phyloP scores from a whole-genome alignment of 2,329 filamentous ascomycete species.

The Microsporum ferrugineum region DNA sequence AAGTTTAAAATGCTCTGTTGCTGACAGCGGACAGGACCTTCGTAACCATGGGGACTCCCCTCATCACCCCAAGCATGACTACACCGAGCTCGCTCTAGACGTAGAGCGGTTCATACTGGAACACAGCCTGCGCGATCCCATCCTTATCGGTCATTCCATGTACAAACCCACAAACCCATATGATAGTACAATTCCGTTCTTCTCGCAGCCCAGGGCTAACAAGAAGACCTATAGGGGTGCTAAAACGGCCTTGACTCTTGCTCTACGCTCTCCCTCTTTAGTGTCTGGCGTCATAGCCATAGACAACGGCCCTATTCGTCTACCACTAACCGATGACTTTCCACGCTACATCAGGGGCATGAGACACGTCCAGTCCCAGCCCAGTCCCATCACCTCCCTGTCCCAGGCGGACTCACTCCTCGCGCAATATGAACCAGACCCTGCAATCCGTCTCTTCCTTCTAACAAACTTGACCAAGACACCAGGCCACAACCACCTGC shows the following conservation, averaged over 20 bases:
- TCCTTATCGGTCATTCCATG: slow-evolving; percentile 9
- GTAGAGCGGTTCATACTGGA: slow-evolving; percentile 16
- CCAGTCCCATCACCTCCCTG: slow-evolving; percentile 49
- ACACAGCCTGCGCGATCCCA: slow-evolving; percentile 11
- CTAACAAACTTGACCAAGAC: slow-evolving; percentile 55
- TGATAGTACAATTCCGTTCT: not conserved
- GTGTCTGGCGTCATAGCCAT: slow-evolving; percentile 17
- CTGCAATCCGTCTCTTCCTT: slow-evolving; percentile 61
- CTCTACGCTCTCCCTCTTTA: slow-evolving; percentile 15
- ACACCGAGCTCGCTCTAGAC: slow-evolving; percentile 19
- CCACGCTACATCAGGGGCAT: slow-evolving; percentile 59
- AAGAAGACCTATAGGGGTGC: slow-evolving; percentile 3
- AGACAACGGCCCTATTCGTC: slow-evolving; percentile 17
- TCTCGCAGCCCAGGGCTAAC: not conserved
- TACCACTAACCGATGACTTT: slow-evolving; percentile 16
- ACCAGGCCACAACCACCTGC: slow-evolving; percentile 29
- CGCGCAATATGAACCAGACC: slow-evolving; percentile 49
- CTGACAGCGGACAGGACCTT: not conserved
- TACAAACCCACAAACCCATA: not conserved
- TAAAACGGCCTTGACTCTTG: slow-evolving; percentile 18
- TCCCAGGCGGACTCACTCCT: slow-evolving; percentile 65
- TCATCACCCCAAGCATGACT: slow-evolving; percentile 16
- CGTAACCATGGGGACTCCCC: slow-evolving; percentile 7
- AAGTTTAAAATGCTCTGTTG: not conserved
- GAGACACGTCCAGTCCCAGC: slow-evolving; percentile 61